phyloP scores from a whole-genome alignment of 257 asterid species.

The Marsdenia floribunda region DNA sequence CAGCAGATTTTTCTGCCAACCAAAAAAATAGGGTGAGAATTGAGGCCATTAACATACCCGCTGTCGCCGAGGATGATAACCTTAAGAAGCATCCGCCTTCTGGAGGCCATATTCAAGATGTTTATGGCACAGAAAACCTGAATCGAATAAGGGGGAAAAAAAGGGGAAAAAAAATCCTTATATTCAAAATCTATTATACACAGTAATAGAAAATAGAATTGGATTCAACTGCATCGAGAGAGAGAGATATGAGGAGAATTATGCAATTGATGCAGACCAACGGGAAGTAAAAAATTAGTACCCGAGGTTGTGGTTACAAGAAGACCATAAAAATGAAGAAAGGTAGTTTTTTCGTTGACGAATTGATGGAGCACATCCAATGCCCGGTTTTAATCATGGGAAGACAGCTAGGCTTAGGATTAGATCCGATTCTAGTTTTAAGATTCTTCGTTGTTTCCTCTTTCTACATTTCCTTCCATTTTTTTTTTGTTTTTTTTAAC shows the following conservation, averaged over 20 bases:
- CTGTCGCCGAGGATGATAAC: slow-evolving; percentile 52
- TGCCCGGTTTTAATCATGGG: neutral
- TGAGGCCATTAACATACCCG: slow-evolving; percentile 25
- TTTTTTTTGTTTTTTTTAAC: neutral
- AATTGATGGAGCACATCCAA: neutral
- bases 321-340: neutral
- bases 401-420: neutral
- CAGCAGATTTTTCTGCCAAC: neutral
- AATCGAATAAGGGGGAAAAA: neutral
- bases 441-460: neutral
- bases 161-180: neutral
- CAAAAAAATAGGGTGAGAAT: neutral
- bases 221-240: neutral
- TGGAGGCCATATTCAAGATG: slow-evolving; percentile 30
- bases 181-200: neutral
- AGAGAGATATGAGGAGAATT: slow-evolving; percentile 14
- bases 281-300: neutral
- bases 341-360: neutral
- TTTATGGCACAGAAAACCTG: neutral
- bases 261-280: neutral
- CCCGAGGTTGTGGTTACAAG: neutral
- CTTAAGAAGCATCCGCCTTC: slow-evolving; percentile 48
- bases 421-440: neutral
- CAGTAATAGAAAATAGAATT: neutral
- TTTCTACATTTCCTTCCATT: too few species aligned